These are phyloP conservation scores for Tremella yokohamensis DNA, from an alignment of 768 basidiomycete genomes.

Conservation along the genomic window DNA sequence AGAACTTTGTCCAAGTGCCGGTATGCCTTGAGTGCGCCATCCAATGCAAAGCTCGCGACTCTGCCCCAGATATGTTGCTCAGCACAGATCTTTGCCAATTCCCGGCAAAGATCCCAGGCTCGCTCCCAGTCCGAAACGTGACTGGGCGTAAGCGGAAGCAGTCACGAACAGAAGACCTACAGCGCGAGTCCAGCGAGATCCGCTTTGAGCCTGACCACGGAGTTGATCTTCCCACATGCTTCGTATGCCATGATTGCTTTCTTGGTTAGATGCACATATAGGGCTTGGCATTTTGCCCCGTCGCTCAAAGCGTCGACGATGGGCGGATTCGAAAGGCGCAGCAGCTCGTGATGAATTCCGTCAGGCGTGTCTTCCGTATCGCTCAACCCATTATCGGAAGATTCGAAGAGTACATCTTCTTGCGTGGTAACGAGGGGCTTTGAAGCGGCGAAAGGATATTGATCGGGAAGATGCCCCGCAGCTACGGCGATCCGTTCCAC, in stretches of 20 bases:
- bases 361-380: conserved; percentile 27
- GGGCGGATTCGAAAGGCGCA: conserved; percentile 61
- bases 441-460: conserved; percentile 66
- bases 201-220: conserved; percentile 78
- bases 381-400: conserved; percentile 29
- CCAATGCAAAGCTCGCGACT: conserved; percentile 69
- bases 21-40: conserved; percentile 68
- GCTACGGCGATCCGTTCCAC: conserved; percentile 79
- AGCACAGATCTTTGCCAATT: conserved; percentile 29
- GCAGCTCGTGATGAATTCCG: conserved; percentile 16
- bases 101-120: conserved; percentile 33
- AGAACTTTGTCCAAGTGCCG: conserved; percentile 58
- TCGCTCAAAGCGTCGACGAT: conserved; percentile 61
- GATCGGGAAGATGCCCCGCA: conserved; percentile 65
- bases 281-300: conserved; percentile 65
- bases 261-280: conserved; percentile 72
- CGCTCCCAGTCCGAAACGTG: conserved; percentile 24
- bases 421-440: conserved; percentile 26
- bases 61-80: conserved; percentile 33
- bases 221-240: conserved; percentile 76
- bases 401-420: conserved; percentile 42
- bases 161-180: conserved; percentile 57
- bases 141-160: conserved; percentile 5
- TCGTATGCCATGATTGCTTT: conserved; percentile 80
- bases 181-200: conserved; percentile 81